These are phyloP conservation scores for Naganishia albida DNA, from an alignment of 1,284 basidiomycete genomes.

Conservation along the genomic window DNA sequence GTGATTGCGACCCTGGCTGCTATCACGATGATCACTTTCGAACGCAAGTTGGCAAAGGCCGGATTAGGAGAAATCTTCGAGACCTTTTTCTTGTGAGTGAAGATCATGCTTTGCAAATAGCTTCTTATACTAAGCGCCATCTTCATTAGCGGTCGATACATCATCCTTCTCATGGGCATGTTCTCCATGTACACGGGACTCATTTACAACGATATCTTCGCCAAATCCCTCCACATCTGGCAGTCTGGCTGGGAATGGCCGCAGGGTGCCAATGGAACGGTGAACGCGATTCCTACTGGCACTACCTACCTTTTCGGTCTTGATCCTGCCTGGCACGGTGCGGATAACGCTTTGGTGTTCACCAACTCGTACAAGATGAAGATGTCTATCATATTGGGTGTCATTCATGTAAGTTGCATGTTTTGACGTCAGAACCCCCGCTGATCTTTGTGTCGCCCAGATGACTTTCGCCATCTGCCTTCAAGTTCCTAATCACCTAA, in stretches of 20 bases:
- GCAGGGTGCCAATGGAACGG: slow-evolving; percentile 57
- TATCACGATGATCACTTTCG: slow-evolving; percentile 78
- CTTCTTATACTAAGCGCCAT: slow-evolving; percentile 1
- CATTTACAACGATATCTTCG: slow-evolving; percentile 99
- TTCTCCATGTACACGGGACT: slow-evolving; percentile 96
- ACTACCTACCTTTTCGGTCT: slow-evolving; percentile 87
- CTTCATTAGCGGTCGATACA: slow-evolving; percentile 80
- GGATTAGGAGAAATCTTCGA: slow-evolving; percentile 69
- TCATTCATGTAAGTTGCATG: slow-evolving; percentile 77
- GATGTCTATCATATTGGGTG: slow-evolving; percentile 96
- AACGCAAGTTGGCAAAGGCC: slow-evolving; percentile 74
- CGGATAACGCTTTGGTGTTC: slow-evolving; percentile 90
- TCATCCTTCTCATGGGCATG: slow-evolving; percentile 93
- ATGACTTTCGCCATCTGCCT: slow-evolving; percentile 98
- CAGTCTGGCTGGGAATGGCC: slow-evolving; percentile 87
- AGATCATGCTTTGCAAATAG: slow-evolving; percentile 17
- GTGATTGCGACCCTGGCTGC: slow-evolving; percentile 78
- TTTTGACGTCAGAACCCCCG: slow-evolving; percentile 34
- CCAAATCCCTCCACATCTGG: slow-evolving; percentile 85
- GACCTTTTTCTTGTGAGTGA: slow-evolving; percentile 63
- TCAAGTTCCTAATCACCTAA: slow-evolving; percentile 92
- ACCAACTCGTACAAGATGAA: slow-evolving; percentile 99
- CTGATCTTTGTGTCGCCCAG: slow-evolving; percentile 56
- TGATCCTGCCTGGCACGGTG: slow-evolving; percentile 93
- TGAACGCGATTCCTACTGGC: slow-evolving; percentile 64